Percentiles rank a stretch among this genome's conserved stretches.
These are phyloP conservation scores for Solanum sejunctum DNA, from an alignment of 257 asterid genomes.

Conservation along the genomic window DNA sequence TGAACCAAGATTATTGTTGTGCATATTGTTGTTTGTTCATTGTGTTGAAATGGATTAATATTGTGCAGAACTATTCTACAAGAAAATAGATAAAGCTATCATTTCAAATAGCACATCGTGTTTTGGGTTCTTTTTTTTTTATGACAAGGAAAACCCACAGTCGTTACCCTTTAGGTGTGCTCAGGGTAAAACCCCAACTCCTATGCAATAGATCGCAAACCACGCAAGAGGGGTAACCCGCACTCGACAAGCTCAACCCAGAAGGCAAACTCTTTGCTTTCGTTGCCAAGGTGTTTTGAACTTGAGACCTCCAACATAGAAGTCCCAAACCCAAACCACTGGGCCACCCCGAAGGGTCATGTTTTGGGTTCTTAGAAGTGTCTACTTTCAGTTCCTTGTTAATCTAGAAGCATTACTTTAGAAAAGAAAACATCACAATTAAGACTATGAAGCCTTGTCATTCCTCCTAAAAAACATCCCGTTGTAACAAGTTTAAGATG, in stretches of 20 bases:
- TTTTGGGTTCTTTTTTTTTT: neutral
- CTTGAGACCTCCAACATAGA: too few species aligned
- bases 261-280: too few species aligned
- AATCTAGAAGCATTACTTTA: neutral
- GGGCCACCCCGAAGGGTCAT: neutral
- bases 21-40: neutral
- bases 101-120: neutral
- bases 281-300: too few species aligned
- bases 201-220: too few species aligned
- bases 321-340: too few species aligned
- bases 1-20: neutral
- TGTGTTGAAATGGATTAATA: neutral
- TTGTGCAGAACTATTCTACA: neutral
- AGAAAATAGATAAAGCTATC: neutral
- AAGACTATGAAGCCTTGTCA: neutral
- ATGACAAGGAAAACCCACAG: too few species aligned
- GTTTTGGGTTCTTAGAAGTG: neutral
- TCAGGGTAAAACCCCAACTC: too few species aligned
- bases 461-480: neutral
- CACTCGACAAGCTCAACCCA: too few species aligned
- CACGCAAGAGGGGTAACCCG: too few species aligned
- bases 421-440: neutral
- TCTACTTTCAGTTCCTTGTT: neutral
- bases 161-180: too few species aligned
- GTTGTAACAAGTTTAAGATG: neutral